phyloP scores from a whole-genome alignment of 2,329 filamentous ascomycete species.

The Endoconidiophora laricicola region DNA sequence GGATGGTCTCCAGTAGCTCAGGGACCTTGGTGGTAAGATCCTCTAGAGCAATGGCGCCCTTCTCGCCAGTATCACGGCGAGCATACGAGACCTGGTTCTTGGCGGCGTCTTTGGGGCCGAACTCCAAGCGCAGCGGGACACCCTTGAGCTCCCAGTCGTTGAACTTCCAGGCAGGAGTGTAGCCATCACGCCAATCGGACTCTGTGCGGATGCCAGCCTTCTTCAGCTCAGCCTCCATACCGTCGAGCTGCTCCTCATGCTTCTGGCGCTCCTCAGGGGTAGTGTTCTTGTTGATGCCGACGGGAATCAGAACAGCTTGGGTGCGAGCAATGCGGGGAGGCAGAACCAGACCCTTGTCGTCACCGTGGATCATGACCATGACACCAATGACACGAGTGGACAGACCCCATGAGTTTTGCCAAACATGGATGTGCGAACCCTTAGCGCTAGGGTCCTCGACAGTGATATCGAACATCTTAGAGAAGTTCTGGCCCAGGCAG shows the following conservation, averaged over 20 bases:
- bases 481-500: constrained; percentile 92
- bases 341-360: constrained; percentile 87
- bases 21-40: constrained; percentile 61
- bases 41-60: constrained; percentile 60
- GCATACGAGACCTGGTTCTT: constrained; percentile 72
- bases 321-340: constrained; percentile 78
- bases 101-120: constrained; percentile 84
- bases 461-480: constrained; percentile 97
- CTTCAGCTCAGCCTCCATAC: constrained; percentile 51
- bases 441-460: constrained; percentile 81
- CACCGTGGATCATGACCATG: constrained; percentile 96
- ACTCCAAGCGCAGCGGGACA: constrained; percentile 84
- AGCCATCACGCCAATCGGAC: constrained; percentile 72
- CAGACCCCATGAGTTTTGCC: constrained; percentile 98
- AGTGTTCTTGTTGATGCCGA: constrained; percentile 82
- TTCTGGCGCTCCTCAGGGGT: constrained; percentile 60
- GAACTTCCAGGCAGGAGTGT: constrained; percentile 95
- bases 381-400: constrained; percentile 95
- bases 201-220: constrained; percentile 62
- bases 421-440: constrained; percentile 68
- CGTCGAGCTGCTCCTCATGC: constrained; percentile 60
- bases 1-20: constrained; percentile 74
- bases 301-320: constrained; percentile 77
- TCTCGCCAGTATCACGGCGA: constrained; percentile 74
- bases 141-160: constrained; percentile 98